phyloP scores from a whole-genome alignment of 163 green algal species.

The Prototheca stagnorum region DNA sequence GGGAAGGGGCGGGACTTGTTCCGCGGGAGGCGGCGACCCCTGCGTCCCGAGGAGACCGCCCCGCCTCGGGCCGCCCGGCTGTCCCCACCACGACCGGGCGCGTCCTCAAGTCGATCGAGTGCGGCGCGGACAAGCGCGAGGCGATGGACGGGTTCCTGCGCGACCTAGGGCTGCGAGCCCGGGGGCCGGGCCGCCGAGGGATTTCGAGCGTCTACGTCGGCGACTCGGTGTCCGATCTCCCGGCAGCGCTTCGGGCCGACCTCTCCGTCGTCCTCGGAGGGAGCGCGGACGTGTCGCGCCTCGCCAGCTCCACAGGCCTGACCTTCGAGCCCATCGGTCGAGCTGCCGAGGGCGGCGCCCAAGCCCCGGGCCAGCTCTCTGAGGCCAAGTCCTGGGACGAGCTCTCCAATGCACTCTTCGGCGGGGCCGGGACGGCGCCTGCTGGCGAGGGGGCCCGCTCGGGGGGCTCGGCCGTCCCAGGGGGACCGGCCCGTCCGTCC shows the following conservation, averaged over 20 bases:
- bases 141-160: slow-evolving; percentile 18
- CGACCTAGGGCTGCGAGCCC: slow-evolving; percentile 4
- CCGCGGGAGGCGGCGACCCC: too few species aligned
- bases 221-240: slow-evolving; percentile 60
- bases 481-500: background rate
- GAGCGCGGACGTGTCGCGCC: slow-evolving; percentile 35
- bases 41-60: too few species aligned
- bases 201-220: slow-evolving; percentile 66
- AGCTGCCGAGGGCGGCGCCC: background rate
- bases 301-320: slow-evolving; percentile 18
- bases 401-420: too few species aligned
- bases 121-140: slow-evolving; percentile 40
- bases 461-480: too few species aligned
- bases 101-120: slow-evolving; percentile 28
- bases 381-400: too few species aligned
- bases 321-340: background rate
- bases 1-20: too few species aligned
- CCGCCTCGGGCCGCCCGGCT: too few species aligned
- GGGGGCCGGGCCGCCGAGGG: background rate
- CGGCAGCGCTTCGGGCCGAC: slow-evolving; percentile 46
- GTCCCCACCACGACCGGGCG: slow-evolving; percentile 29
- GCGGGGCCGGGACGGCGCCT: too few species aligned
- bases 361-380: too few species aligned
- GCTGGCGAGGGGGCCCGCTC: too few species aligned
- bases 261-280: slow-evolving; percentile 53